Evolutionary conservation across 306 rosid species (phyloP).

Genomic region (Astragalus glycyphyllos): DNA sequence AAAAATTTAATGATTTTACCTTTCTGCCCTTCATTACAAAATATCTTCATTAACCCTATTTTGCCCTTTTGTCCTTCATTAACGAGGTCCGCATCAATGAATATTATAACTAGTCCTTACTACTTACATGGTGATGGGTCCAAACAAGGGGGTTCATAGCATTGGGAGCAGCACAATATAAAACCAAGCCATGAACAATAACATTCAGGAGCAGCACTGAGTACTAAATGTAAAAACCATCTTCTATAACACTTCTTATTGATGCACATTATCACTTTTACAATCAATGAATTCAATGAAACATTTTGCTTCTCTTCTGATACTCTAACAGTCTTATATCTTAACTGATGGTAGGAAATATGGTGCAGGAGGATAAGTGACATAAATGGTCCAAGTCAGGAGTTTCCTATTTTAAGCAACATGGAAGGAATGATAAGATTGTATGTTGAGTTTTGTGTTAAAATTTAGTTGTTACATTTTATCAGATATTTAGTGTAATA

Average conservation of each 20-base stretch:
- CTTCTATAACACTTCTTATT: no score
- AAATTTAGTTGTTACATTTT: conserved; percentile 13
- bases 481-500: conserved; percentile 44
- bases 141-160: conserved; percentile 89
- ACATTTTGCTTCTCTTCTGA: no score
- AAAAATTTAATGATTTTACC: no score
- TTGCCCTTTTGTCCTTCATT: no score
- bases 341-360: conserved; percentile 23
- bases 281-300: no score
- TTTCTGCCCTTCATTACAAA: no score
- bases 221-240: conserved; percentile 43
- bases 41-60: no score
- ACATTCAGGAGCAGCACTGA: conserved; percentile 15
- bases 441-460: conserved; percentile 57
- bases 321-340: no score
- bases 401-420: conserved; percentile 62
- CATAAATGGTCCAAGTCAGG: conserved; percentile 67
- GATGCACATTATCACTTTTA: no score
- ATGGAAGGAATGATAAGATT: conserved; percentile 52
- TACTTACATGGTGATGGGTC: conserved; percentile 72
- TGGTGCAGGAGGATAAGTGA: conserved; percentile 79
- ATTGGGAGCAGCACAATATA: conserved; percentile 77
- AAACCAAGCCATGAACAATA: background rate
- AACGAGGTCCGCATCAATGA: no score
- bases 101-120: background rate